Evolutionary conservation across 441 rosid genomes (phyloP).

Genomic region (Isatis lusitanica): DNA sequence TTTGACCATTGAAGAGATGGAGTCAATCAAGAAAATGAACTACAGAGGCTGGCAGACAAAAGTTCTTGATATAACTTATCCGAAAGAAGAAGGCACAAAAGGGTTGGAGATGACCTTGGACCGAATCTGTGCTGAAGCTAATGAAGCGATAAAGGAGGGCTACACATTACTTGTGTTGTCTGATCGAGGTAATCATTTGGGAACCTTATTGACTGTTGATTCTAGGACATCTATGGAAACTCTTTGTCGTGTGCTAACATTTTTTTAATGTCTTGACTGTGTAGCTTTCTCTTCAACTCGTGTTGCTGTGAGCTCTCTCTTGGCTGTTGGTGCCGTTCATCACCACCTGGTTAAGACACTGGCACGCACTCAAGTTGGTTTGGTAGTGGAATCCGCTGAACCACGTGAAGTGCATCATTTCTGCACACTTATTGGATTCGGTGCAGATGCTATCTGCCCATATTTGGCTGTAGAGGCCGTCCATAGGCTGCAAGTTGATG

Average conservation of each 20-base stretch:
- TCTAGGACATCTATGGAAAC: neutral
- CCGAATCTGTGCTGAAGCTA: constrained; percentile 92
- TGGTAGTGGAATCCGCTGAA: constrained; percentile 96
- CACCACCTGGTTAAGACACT: constrained; percentile 91
- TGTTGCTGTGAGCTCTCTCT: constrained; percentile 94
- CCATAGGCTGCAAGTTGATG: constrained; percentile 94
- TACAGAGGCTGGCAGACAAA: constrained; percentile 92
- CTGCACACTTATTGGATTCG: constrained; percentile 95
- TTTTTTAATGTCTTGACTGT: neutral
- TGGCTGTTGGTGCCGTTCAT: constrained; percentile 99
- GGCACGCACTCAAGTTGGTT: constrained; percentile 86
- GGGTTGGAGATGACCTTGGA: constrained; percentile 92
- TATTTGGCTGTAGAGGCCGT: constrained; percentile 88
- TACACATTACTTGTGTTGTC: constrained; percentile 89
- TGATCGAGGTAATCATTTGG: constrained; percentile 77
- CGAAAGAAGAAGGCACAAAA: constrained; percentile 75
- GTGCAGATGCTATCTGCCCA: constrained; percentile 99
- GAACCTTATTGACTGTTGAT: neutral
- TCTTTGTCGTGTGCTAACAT: constrained; percentile 7
- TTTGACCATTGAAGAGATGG: constrained; percentile 83
- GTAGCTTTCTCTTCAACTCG: constrained; percentile 83
- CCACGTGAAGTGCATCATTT: constrained; percentile 99
- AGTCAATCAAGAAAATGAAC: constrained; percentile 88
- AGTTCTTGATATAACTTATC: constrained; percentile 89
- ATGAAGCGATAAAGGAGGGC: constrained; percentile 87